Evolutionary conservation across 2,329 filamentous ascomycete genomes (phyloP).

Genomic region (Neobulgaria alba): DNA sequence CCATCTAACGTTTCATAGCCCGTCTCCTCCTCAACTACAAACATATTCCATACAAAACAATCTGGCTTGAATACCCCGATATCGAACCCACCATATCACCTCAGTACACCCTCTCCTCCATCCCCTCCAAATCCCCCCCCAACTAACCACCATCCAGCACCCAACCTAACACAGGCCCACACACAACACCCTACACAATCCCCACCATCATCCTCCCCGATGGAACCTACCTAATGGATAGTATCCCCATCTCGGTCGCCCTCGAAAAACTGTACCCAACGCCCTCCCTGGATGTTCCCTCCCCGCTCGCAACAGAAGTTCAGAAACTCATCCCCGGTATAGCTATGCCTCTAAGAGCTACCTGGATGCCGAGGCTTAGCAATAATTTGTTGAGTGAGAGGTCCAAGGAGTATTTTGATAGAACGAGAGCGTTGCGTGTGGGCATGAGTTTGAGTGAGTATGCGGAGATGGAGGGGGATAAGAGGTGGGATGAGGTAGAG

Average conservation of each 20-base stretch:
- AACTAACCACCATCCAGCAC: constrained; percentile 27
- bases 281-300: constrained; percentile 50
- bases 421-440: constrained; percentile 39
- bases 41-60: constrained; percentile 54
- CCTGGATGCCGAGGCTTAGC: constrained; percentile 42
- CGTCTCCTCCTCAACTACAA: constrained; percentile 62
- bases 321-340: constrained; percentile 31
- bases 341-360: constrained; percentile 29
- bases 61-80: constrained; percentile 64
- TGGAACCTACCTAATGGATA: constrained; percentile 56
- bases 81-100: constrained; percentile 47
- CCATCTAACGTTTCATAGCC: constrained; percentile 33
- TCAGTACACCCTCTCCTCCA: constrained; percentile 35
- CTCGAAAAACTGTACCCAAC: constrained; percentile 51
- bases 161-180: constrained; percentile 35
- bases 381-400: constrained; percentile 40
- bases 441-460: constrained; percentile 47
- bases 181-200: constrained; percentile 39
- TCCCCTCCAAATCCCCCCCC: constrained; percentile 1
- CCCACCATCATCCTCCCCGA: constrained; percentile 48
- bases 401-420: constrained; percentile 46
- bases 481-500: constrained; percentile 39
- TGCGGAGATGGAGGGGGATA: constrained; percentile 39
- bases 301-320: constrained; percentile 39
- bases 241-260: constrained; percentile 45